These are phyloP conservation scores for Arthrobotrys iridis DNA, from an alignment of 2,329 filamentous ascomycete genomes.

Conservation along the genomic window DNA sequence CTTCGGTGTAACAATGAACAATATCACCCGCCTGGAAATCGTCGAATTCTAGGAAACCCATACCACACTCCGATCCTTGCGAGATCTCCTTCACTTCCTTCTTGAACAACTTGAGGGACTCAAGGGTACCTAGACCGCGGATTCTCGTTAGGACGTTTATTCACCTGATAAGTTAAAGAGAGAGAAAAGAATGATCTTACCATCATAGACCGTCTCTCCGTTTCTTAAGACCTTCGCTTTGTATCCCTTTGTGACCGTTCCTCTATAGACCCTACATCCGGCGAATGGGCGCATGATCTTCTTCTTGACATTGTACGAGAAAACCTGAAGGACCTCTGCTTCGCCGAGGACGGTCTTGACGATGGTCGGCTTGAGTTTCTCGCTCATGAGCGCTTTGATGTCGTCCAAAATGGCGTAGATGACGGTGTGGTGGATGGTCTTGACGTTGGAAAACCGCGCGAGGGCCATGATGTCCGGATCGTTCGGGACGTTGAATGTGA, in stretches of 20 bases:
- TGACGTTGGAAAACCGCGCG: conserved; percentile 77
- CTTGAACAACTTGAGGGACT: conserved; percentile 88
- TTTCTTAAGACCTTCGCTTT: conserved; percentile 74
- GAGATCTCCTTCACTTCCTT: conserved; percentile 89
- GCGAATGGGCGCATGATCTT: conserved; percentile 79
- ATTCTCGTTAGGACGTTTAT: conserved; percentile 51
- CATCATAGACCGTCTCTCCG: conserved; percentile 79
- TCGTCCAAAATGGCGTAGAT: conserved; percentile 84
- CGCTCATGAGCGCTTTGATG: conserved; percentile 74
- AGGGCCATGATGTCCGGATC: conserved; percentile 74
- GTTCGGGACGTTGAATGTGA: conserved; percentile 84
- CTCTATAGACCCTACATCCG: conserved; percentile 87
- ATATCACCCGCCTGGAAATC: conserved; percentile 82
- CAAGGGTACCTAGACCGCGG: conserved; percentile 72
- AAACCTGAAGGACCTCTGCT: conserved; percentile 83
- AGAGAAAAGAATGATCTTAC: conserved; percentile 67
- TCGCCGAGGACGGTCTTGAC: conserved; percentile 81
- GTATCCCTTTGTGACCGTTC: conserved; percentile 71
- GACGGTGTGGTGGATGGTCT: conserved; percentile 83
- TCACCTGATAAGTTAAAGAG: neutral
- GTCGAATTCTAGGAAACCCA: conserved; percentile 82
- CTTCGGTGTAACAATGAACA: conserved; percentile 87
- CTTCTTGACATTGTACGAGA: conserved; percentile 82
- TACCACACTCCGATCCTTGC: conserved; percentile 92
- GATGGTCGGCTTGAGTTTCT: conserved; percentile 74